Evolutionary conservation across 129 eudicot genomes (phyloP).

Genomic region (Flaveria trinervia): DNA sequence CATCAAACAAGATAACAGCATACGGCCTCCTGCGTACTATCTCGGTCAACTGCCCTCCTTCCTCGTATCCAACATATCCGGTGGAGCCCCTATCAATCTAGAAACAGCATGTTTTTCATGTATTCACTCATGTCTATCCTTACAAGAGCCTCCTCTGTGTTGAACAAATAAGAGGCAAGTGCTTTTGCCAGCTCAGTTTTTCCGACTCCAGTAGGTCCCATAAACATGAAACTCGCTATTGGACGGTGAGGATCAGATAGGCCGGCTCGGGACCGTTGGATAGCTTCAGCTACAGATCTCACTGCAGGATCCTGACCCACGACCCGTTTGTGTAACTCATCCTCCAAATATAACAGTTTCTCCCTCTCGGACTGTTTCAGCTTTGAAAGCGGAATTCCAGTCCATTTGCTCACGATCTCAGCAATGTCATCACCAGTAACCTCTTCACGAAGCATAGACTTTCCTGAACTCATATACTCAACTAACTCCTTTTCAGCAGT

Average conservation of each 20-base stretch:
- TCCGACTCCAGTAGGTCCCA: constrained; percentile 99
- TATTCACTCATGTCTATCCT: constrained; percentile 99
- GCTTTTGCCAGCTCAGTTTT: constrained; percentile 99
- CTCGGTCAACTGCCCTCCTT: constrained; percentile 97
- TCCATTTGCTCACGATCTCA: constrained; percentile 97
- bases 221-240: constrained; percentile 99
- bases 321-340: constrained; percentile 86
- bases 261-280: constrained; percentile 97
- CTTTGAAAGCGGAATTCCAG: constrained; percentile 95
- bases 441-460: constrained; percentile 99
- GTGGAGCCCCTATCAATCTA: constrained; percentile 93
- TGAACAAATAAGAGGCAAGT: constrained; percentile 85
- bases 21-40: constrained; percentile 88
- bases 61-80: constrained; percentile 99
- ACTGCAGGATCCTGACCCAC: constrained; percentile 97
- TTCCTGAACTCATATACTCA: constrained; percentile 86
- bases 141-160: constrained; percentile 97
- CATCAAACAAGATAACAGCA: constrained; percentile 92
- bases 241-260: constrained; percentile 98
- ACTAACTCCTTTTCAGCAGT: constrained; percentile 82
- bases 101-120: constrained; percentile 97
- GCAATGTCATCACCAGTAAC: constrained; percentile 93
- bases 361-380: constrained; percentile 91
- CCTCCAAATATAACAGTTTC: constrained; percentile 72
- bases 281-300: constrained; percentile 91